Evolutionary conservation across 139 green algal genomes (phyloP), one percentile per base, ranked within the genome.

Genomic region (Micromonas commoda): DNA sequence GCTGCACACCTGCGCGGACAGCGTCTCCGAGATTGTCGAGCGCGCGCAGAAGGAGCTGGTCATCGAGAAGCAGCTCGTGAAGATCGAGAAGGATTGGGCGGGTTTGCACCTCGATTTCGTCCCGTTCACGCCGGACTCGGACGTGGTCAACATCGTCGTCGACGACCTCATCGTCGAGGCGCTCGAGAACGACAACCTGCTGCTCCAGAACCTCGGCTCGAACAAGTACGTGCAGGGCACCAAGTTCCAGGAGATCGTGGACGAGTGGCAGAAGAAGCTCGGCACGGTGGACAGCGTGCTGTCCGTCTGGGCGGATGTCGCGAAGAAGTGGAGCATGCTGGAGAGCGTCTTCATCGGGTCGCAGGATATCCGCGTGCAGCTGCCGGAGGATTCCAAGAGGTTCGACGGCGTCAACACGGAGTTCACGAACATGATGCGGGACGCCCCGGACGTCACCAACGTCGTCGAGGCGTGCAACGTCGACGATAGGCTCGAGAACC

Each of bases 1-100:
- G 86, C 88, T 96, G 75, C 91, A 95, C 86, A 93, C 92, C 82
- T 96, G 91, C 80, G 91, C 92, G 76, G 91, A 96, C 57, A 91
- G 94, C 76, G 91, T 96, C 28, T 87, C 86, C 33, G 91, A 96
- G 86, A 94, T 96, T 78, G 91, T 95, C 37, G 91, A 96, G 80
- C 85, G 89, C 45, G 90, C 90, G 0, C 87, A 92, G 81, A 94
- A 94, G 80, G 90, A 94, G 81, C 87, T 91, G 84, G 92, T 92
- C 84, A 94, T 92, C 87, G 90, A 94, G 87, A 78, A 87, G 39
- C 84, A 82, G 4, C 85, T 96, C 38, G 80, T 64, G 68, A 89
- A 89, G 64, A 52, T 96, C 33, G 77, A 88, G 2, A 91, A 96
- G 21, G 89, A 79, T 0, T 96, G 91, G 91, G 73, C 65, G 60